Conservation (phyloP, 257 asterid species). For the Nemophila menziesii region DNA sequence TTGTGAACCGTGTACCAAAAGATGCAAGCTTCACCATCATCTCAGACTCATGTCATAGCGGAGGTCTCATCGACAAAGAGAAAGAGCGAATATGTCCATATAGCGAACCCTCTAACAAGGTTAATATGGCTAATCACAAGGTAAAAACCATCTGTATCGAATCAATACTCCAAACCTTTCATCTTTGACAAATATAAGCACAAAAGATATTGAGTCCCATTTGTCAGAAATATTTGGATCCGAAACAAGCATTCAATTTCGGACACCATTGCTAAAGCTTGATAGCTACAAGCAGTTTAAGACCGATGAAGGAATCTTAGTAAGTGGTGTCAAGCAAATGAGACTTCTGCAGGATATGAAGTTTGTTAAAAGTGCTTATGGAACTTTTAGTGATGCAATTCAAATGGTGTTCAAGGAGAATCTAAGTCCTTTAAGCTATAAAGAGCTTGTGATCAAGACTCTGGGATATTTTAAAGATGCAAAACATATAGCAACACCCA, state of each 20-base stretch:
- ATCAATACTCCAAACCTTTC: constrained; percentile 34
- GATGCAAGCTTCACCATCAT: constrained; percentile 72
- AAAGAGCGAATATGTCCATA: constrained; percentile 73
- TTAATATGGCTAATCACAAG: constrained; percentile 18
- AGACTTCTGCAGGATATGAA: constrained; percentile 58
- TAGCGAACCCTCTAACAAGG: neutral
- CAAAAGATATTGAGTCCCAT: constrained; percentile 40
- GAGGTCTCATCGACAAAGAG: constrained; percentile 88
- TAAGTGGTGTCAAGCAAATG: constrained; percentile 65
- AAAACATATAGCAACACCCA: constrained; percentile 60
- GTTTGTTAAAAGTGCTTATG: constrained; percentile 36
- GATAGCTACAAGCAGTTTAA: constrained; percentile 27
- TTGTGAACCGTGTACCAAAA: constrained; percentile 56
- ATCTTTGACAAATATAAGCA: constrained; percentile 43
- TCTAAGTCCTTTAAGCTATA: constrained; percentile 34
- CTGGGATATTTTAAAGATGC: constrained; percentile 30
- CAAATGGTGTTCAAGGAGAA: constrained; percentile 49
- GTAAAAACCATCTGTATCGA: constrained; percentile 38
- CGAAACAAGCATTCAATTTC: constrained; percentile 54
- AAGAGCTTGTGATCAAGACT: constrained; percentile 43
- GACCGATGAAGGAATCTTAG: constrained; percentile 62
- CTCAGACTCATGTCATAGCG: constrained; percentile 87
- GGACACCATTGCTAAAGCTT: constrained; percentile 16
- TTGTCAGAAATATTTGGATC: constrained; percentile 47
- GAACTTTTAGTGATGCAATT: constrained; percentile 61